A percentile compares a stretch with the other conserved stretches of the same genome.
Conservation (phyloP, 2,329 filamentous ascomycete species). For the Penicillium janthinellum region DNA sequence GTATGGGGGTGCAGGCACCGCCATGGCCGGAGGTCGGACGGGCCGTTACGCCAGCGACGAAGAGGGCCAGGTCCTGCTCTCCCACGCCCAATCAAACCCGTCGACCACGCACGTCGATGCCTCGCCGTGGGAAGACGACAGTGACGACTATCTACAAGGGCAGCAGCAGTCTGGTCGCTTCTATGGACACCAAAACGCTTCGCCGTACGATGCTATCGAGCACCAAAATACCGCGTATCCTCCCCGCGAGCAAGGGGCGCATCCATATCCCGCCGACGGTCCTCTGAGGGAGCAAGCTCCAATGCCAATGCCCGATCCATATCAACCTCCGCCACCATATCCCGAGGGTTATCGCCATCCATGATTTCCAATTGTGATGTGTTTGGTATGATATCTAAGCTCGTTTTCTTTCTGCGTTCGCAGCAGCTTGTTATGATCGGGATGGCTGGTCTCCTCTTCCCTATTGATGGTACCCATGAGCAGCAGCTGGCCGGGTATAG, state of each 20-base stretch:
- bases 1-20: conserved; percentile 30
- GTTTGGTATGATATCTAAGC: background rate
- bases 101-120: conserved; percentile 23
- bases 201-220: conserved; percentile 20
- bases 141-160: conserved; percentile 21
- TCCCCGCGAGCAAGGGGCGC: conserved; percentile 5
- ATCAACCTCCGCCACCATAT: conserved; percentile 31
- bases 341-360: conserved; percentile 23
- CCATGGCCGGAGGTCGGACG: conserved; percentile 24
- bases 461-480: conserved; percentile 26
- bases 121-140: conserved; percentile 24
- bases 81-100: conserved; percentile 43
- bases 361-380: conserved; percentile 14
- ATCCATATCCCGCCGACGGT: conserved; percentile 25
- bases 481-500: conserved; percentile 4
- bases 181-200: conserved; percentile 12
- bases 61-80: conserved; percentile 43
- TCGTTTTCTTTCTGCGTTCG: conserved; percentile 4
- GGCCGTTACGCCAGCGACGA: conserved; percentile 34
- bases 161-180: conserved; percentile 18
- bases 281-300: conserved; percentile 33
- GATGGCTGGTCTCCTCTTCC: conserved; percentile 8
- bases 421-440: conserved; percentile 7
- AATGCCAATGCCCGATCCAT: conserved; percentile 36
- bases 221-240: conserved; percentile 13